Evolutionary conservation across 148 eudicot species (phyloP).

Genomic region (Vaccinium myrtillus): DNA sequence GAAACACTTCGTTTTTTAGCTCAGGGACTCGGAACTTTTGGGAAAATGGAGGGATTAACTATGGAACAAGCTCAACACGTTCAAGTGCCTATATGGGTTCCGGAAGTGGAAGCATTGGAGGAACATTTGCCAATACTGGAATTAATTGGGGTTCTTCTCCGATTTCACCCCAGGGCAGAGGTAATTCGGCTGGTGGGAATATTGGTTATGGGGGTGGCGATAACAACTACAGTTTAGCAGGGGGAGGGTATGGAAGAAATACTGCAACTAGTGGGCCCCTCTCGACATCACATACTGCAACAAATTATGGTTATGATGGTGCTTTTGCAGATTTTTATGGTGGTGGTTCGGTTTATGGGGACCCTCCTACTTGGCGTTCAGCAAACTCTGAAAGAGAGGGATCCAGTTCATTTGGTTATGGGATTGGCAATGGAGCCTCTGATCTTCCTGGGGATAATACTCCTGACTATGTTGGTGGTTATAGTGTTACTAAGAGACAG

Average conservation of each 20-base stretch:
- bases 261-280: slow-evolving; percentile 39
- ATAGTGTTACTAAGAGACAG: slow-evolving; percentile 53
- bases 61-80: slow-evolving; percentile 20
- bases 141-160: slow-evolving; percentile 45
- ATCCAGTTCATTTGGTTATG: slow-evolving; percentile 56
- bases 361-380: slow-evolving; percentile 60
- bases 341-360: slow-evolving; percentile 50
- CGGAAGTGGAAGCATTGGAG: slow-evolving; percentile 26
- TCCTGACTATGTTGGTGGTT: slow-evolving; percentile 59
- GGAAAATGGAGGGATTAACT: slow-evolving; percentile 30
- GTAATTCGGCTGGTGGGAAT: slow-evolving; percentile 42
- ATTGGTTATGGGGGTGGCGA: slow-evolving; percentile 48
- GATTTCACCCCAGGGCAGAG: slow-evolving; percentile 45
- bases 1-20: slow-evolving; percentile 31
- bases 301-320: slow-evolving; percentile 56
- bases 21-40: slow-evolving; percentile 30
- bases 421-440: slow-evolving; percentile 45
- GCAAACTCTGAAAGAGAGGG: slow-evolving; percentile 53
- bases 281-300: slow-evolving; percentile 42
- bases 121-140: slow-evolving; percentile 20
- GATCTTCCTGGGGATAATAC: slow-evolving; percentile 46
- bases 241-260: slow-evolving; percentile 50
- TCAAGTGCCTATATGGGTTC: slow-evolving; percentile 22
- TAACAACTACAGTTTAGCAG: slow-evolving; percentile 44
- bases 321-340: slow-evolving; percentile 56